Evolutionary conservation across 2,329 filamentous ascomycete genomes (phyloP), one percentile per base, ranked within the genome.

Genomic region (Monosporascus cannonballus): DNA sequence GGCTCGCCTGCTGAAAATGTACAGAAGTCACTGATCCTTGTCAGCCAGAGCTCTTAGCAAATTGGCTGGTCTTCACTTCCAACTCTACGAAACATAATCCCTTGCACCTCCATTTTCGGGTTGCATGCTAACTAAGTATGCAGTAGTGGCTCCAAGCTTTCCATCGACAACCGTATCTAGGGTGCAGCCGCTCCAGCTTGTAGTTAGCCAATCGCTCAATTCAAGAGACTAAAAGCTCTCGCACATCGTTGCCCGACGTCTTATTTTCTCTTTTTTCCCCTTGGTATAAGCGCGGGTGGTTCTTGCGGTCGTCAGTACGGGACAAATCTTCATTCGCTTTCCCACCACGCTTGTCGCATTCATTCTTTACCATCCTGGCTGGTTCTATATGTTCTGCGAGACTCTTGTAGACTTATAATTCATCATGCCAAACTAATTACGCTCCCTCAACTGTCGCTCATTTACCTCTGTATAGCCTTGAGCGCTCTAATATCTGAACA

Each of bases 371-470:
- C 55, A 49, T 53, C 51, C 57, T 54, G 51, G 59, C 55, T 56
- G 60, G 54, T 53, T 56, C 52, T 54, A 51, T 56, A 56, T 58
- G 50, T 58, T 60, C 55, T 58, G 42, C 42, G 24, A 54, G 59
- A 48, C 56, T 54, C 55, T 56, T 47, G 49, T 54, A 56, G 50
- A 54, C 55, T 42, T 59, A 55, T 61, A 58, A 50, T 50, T 49
- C 52, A 62, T 57, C 51, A 56, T 60, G 57, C 59, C 53, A 58
- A 59, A 50, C 48, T 55, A 55, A 52, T 53, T 56, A 58, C 54
- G 53, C 51, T 55, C 55, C 54, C 53, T 55, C 55, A 53, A 53
- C 52, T 25, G 53, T 38, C 47, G 30, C 39, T 57, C 56, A 59
- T 58, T 54, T 51, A 38, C 58, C 42, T 49, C 51, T 47, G 52